Evolutionary conservation across 257 asterid species (phyloP), one percentile per base, ranked within the genome.

Genomic region (Solanum piurae): DNA sequence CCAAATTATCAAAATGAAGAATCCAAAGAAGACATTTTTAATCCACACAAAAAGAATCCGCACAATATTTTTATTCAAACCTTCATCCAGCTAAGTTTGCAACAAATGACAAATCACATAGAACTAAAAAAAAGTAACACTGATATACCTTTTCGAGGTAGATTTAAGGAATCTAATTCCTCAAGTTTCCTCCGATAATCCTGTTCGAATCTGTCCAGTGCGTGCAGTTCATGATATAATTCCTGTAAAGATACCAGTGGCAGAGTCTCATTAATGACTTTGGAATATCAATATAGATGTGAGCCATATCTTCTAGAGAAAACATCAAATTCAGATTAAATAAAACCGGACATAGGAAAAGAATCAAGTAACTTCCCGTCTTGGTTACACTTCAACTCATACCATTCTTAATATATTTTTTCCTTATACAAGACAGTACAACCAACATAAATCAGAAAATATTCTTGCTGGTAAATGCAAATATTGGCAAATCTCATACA

Each of bases 151-250:
- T 93, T 97, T 37, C 95, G 92, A 80, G 99, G 99, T 72, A 96
- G 98, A 89, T 95, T 91, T 84, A 96, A 92, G 10, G 99, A 94
- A 89, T 94, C 97, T 80, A 95, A 94, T 95, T 98, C 99, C 88
- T 96, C 99, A 87, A 95, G 90, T 91, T 98, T 95, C 79, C 95
- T 94, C 72, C 92, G 94, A 92, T 98, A 96, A 93, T 98, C 99
- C 91, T 93, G 98, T 46, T 95, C 95, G 86, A 98, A 98, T 90
- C 99, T 94, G 88, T 94, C 99, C 93, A 98, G 91, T 83, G 99
- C 94, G 86, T 96, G 99, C 86, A 93, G 86, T 91, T 98, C 99
- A 34, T 98, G 99, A 91, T 98, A 98, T 89, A 98, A 87, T 90
- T 98, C 99, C 99, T 98, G 95, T 92, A 94, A 44, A 86, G 33